A percentile compares a stretch with the other conserved stretches of the same genome.
Conservation (phyloP, 805 yeast genomes). For the Starmerella khaoyaiensis region DNA sequence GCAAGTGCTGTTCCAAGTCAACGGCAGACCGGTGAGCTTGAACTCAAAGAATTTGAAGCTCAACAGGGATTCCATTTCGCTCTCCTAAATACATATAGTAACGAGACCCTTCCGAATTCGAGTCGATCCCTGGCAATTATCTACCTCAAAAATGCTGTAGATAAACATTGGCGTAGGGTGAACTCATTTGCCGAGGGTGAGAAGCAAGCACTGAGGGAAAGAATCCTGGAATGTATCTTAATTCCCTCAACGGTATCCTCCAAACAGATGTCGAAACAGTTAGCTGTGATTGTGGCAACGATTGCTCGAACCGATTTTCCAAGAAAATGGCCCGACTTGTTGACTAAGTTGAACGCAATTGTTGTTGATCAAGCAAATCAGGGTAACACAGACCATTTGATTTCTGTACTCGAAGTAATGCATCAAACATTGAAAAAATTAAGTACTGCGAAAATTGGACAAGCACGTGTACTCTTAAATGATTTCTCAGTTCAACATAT, state of each 20-base stretch:
- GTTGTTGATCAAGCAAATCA: conserved; percentile 1
- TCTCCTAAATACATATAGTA: conserved; percentile 17
- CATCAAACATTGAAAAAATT: conserved; percentile 69
- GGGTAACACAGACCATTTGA: conserved; percentile 34
- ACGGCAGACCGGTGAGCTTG: conserved; percentile 19
- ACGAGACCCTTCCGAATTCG: conserved; percentile 24
- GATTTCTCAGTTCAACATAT: conserved; percentile 23
- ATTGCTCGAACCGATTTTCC: conserved; percentile 82
- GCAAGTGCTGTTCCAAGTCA: conserved; percentile 13
- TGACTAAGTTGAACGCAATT: conserved; percentile 39
- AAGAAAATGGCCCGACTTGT: conserved; percentile 66
- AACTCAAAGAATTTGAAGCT: conserved; percentile 5
- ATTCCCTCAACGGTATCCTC: conserved; percentile 38
- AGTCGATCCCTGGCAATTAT: conserved; percentile 78
- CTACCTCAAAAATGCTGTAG: conserved; percentile 78
- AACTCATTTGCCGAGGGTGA: conserved; percentile 51
- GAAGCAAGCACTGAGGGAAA: conserved; percentile 38
- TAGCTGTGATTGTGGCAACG: conserved; percentile 68
- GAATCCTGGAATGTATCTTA: conserved; percentile 4
- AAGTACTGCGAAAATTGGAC: conserved; percentile 68
- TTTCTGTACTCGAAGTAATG: conserved; percentile 51
- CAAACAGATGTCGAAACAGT: conserved; percentile 60
- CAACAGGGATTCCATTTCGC: conserved; percentile 15
- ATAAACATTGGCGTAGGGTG: conserved; percentile 68
- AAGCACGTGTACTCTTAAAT: conserved; percentile 33